A percentile compares a stretch with the other conserved stretches of the same genome.
These are phyloP conservation scores for Terfezia claveryi DNA, from an alignment of 495 filamentous ascomycete species.

Conservation along the genomic window DNA sequence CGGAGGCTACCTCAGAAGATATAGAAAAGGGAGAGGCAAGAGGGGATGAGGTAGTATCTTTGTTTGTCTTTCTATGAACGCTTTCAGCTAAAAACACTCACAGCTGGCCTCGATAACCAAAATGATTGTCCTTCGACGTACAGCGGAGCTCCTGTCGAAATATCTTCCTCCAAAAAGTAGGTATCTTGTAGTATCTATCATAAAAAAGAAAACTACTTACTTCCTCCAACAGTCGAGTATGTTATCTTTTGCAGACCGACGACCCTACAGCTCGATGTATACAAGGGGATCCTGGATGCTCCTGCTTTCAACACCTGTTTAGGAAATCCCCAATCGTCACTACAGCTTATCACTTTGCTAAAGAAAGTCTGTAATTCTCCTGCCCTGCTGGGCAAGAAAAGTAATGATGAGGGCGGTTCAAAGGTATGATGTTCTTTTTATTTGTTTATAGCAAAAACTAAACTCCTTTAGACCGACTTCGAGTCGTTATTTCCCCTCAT, in stretches of 20 bases:
- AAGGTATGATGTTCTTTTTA: too few species aligned
- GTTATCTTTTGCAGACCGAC: slow-evolving; percentile 58
- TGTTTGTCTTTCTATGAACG: neutral
- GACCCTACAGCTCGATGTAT: slow-evolving; percentile 41
- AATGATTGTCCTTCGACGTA: slow-evolving; percentile 54
- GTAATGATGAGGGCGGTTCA: slow-evolving; percentile 12
- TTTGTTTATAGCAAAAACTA: too few species aligned
- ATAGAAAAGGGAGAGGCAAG: slow-evolving; percentile 52
- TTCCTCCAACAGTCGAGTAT: slow-evolving; percentile 28
- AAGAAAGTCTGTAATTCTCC: slow-evolving; percentile 74
- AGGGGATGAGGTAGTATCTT: slow-evolving; percentile 29
- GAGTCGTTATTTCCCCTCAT: neutral
- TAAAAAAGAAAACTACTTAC: neutral
- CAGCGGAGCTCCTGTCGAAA: slow-evolving; percentile 48
- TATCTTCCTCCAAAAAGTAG: slow-evolving; percentile 51
- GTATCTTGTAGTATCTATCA: neutral
- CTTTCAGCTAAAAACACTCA: neutral
- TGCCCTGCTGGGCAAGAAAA: slow-evolving; percentile 33
- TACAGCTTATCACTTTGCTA: slow-evolving; percentile 55
- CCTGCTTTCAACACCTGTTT: slow-evolving; percentile 43
- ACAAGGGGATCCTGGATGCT: slow-evolving; percentile 46
- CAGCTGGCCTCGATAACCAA: slow-evolving; percentile 39
- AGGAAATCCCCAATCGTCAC: slow-evolving; percentile 42
- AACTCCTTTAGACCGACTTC: neutral
- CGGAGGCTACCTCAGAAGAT: slow-evolving; percentile 41